Conservation (phyloP, 352 stramenopile genomes). For the Phytophthora syringae region DNA sequence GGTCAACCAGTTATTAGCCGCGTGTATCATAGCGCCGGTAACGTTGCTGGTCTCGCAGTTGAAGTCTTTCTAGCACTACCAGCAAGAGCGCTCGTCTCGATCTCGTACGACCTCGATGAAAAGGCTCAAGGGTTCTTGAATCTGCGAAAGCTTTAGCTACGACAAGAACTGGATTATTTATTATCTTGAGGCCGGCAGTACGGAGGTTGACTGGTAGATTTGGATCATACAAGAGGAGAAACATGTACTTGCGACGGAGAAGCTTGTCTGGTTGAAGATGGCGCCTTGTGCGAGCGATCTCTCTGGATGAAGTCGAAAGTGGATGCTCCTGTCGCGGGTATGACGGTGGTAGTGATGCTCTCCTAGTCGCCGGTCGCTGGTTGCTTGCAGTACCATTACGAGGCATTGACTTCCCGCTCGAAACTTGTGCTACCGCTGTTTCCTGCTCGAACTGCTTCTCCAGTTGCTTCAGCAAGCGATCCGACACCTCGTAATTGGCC, state of each 20-base stretch:
- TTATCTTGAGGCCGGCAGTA: not conserved
- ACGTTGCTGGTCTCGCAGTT: constrained; percentile 58
- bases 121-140: constrained; percentile 77
- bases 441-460: constrained; percentile 40
- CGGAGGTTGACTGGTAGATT: not conserved
- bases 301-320: not conserved
- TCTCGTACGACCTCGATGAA: constrained; percentile 75
- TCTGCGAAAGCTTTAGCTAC: constrained; percentile 64
- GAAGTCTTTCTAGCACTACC: constrained; percentile 67
- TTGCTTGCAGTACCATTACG: constrained; percentile 8
- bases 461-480: constrained; percentile 36
- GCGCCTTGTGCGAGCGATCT: constrained; percentile 13
- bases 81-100: constrained; percentile 46
- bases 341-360: constrained; percentile 12
- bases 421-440: constrained; percentile 1
- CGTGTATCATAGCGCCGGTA: constrained; percentile 65
- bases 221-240: constrained; percentile 7
- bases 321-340: constrained; percentile 8
- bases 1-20: constrained; percentile 22
- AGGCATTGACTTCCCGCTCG: constrained; percentile 8
- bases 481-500: constrained; percentile 49
- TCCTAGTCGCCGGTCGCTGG: constrained; percentile 14
- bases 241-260: constrained; percentile 17
- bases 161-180: constrained; percentile 1
- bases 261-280: constrained; percentile 33